Evolutionary conservation across 1,284 basidiomycete species (phyloP).

Genomic region (Pascua sp.): DNA sequence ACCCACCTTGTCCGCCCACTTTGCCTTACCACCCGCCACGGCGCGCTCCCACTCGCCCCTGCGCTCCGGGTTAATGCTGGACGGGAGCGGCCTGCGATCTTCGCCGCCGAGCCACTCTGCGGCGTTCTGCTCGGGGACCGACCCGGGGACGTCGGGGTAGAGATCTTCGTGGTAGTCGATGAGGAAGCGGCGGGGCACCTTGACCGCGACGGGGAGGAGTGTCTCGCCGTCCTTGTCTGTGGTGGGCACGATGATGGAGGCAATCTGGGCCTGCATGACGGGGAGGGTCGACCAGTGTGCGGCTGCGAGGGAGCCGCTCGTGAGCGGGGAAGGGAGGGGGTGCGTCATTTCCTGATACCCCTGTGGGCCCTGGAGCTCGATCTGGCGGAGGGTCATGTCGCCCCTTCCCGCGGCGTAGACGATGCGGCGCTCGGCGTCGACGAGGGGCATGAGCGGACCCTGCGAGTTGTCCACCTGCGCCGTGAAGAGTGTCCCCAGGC

Average conservation of each 20-base stretch:
- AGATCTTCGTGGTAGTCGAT: conserved; percentile 52
- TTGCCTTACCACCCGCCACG: background rate
- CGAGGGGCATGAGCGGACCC: conserved; percentile 42
- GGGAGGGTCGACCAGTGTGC: conserved; percentile 39
- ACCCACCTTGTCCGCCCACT: background rate
- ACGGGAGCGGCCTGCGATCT: conserved; percentile 29
- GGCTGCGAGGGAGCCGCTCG: conserved; percentile 39
- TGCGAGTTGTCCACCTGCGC: conserved; percentile 48
- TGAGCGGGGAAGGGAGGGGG: conserved; percentile 35
- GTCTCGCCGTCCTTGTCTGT: conserved; percentile 44
- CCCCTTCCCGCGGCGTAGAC: conserved; percentile 49
- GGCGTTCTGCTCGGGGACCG: conserved; percentile 42
- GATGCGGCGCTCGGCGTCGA: conserved; percentile 48
- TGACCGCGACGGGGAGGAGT: conserved; percentile 45
- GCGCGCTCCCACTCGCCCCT: conserved; percentile 30
- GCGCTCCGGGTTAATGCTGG: conserved; percentile 36
- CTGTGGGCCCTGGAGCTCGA: conserved; percentile 43
- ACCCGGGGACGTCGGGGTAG: conserved; percentile 42
- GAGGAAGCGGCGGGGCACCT: conserved; percentile 50
- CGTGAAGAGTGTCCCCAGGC: conserved; percentile 29
- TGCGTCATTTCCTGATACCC: conserved; percentile 44
- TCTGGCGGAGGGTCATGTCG: conserved; percentile 50
- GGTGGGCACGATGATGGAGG: conserved; percentile 42
- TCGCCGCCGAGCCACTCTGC: conserved; percentile 44
- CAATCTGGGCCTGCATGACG: conserved; percentile 52